Percentiles rank a stretch among this genome's conserved stretches.
Conservation (phyloP, 331 rosid species). For the Phaseolus coccineus region DNA sequence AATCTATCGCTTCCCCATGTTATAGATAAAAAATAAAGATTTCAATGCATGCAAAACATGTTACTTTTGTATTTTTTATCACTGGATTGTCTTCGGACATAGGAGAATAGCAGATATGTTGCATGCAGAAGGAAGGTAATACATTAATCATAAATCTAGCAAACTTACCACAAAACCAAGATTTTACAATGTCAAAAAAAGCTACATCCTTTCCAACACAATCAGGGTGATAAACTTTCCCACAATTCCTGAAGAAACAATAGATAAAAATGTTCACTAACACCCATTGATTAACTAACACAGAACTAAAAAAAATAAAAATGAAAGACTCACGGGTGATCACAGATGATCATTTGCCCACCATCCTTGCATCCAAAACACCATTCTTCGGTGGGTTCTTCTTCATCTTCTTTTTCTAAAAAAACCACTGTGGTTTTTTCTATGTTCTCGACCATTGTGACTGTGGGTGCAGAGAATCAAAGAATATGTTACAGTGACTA, state of each 20-base stretch:
- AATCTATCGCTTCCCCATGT: neutral
- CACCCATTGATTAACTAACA: neutral
- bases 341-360: constrained; percentile 65
- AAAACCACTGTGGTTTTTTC: neutral
- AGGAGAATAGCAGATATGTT: neutral
- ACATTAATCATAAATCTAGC: neutral
- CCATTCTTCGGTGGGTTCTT: constrained; percentile 51
- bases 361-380: constrained; percentile 81
- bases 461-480: neutral
- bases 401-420: constrained; percentile 31
- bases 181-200: neutral
- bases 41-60: neutral
- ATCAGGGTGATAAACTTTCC: constrained; percentile 66
- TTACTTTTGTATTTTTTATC: neutral
- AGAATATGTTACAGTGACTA: neutral
- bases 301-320: neutral
- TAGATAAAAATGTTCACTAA: neutral
- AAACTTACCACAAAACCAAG: constrained; percentile 72
- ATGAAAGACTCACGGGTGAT: constrained; percentile 46
- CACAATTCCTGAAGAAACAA: constrained; percentile 57
- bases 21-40: neutral
- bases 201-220: constrained; percentile 54
- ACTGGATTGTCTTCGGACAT: neutral
- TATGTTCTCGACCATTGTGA: constrained; percentile 5
- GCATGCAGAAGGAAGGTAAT: neutral